Evolutionary conservation across 257 asterid species (phyloP).

Genomic region (Craterostigma plantagineum): DNA sequence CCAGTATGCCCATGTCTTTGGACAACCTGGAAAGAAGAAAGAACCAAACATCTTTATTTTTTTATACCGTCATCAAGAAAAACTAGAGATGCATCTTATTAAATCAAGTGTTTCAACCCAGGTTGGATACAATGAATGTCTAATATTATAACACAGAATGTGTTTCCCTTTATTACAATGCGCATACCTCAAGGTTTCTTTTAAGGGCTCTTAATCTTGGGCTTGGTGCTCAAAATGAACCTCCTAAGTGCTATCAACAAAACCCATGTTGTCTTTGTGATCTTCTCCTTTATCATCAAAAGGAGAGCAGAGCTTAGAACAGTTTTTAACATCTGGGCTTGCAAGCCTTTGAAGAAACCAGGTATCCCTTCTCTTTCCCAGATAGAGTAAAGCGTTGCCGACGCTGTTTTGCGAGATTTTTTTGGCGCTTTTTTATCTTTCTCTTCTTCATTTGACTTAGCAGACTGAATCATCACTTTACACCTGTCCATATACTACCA

Average conservation of each 20-base stretch:
- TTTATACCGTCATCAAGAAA: too few species aligned
- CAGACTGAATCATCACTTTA: slow-evolving; percentile 79
- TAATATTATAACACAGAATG: too few species aligned
- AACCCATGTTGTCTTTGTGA: slow-evolving; percentile 72
- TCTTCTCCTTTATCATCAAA: slow-evolving; percentile 82
- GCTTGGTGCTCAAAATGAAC: slow-evolving; percentile 22
- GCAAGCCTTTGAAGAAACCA: slow-evolving; percentile 79
- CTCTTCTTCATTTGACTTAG: slow-evolving; percentile 41
- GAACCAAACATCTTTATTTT: too few species aligned
- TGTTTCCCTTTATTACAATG: too few species aligned
- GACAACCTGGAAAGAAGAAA: too few species aligned
- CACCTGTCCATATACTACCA: slow-evolving; percentile 30
- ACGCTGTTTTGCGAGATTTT: slow-evolving; percentile 36
- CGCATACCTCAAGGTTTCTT: neutral
- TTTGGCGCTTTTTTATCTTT: slow-evolving; percentile 16
- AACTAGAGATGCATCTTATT: too few species aligned
- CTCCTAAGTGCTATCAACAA: slow-evolving; percentile 44
- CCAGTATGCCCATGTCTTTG: too few species aligned
- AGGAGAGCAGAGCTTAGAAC: slow-evolving; percentile 71
- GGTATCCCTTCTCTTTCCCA: slow-evolving; percentile 66
- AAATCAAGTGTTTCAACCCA: too few species aligned
- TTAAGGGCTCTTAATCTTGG: slow-evolving; percentile 36
- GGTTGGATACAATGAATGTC: too few species aligned
- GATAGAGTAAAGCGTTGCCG: slow-evolving; percentile 35
- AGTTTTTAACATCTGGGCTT: slow-evolving; percentile 81